These are phyloP conservation scores for Eutypella sp. DNA, from an alignment of 2,329 filamentous ascomycete genomes.

Conservation along the genomic window DNA sequence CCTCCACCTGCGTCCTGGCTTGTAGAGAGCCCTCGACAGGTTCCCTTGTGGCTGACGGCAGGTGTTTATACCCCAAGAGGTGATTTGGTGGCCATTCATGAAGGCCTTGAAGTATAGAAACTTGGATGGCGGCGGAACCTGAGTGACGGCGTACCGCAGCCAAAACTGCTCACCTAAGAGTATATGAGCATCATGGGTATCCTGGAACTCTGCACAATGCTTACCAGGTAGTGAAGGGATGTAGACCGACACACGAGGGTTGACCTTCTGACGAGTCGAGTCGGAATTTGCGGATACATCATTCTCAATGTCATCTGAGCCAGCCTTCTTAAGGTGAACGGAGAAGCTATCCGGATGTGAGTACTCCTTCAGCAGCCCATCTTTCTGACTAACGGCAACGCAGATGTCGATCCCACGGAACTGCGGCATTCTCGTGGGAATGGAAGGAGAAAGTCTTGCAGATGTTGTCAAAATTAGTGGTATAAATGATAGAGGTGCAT, in stretches of 20 bases:
- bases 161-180: conserved; percentile 46
- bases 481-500: too few relatives aligned
- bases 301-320: background rate
- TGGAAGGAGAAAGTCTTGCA: background rate
- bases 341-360: conserved; percentile 49
- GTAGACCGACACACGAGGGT: conserved; percentile 49
- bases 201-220: too few relatives aligned
- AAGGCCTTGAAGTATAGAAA: conserved; percentile 51
- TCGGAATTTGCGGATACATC: conserved; percentile 13
- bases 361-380: conserved; percentile 44
- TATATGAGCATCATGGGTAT: conserved; percentile 7
- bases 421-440: conserved; percentile 37
- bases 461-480: too few relatives aligned
- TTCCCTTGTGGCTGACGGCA: conserved; percentile 29
- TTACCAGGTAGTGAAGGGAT: conserved; percentile 50
- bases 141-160: conserved; percentile 42
- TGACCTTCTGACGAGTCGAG: conserved; percentile 26
- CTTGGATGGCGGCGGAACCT: conserved; percentile 26
- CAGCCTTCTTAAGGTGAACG: conserved; percentile 27
- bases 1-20: conserved; percentile 39
- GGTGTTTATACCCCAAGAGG: conserved; percentile 48
- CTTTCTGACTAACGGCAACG: conserved; percentile 32
- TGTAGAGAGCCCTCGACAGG: conserved; percentile 44
- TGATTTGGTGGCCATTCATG: conserved; percentile 49
- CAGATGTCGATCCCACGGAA: conserved; percentile 45